Evolutionary conservation across 75 land plant species (phyloP).

Genomic region (Picea glauca): DNA sequence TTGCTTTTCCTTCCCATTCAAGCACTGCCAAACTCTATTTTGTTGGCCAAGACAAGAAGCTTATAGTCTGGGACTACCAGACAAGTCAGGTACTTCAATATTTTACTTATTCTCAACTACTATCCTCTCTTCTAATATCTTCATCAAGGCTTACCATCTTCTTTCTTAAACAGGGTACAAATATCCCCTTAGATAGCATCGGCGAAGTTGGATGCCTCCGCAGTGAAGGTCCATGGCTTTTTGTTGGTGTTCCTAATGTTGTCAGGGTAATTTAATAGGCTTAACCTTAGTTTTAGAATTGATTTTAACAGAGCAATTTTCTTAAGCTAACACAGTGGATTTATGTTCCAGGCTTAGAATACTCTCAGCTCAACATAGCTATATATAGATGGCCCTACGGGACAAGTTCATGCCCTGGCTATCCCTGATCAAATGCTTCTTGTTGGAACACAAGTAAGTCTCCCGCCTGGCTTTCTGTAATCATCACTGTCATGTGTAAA

Average conservation of each 20-base stretch:
- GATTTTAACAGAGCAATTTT: neutral
- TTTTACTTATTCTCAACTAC: neutral
- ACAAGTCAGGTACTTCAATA: constrained; percentile 64
- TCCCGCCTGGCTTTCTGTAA: neutral
- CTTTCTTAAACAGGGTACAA: constrained; percentile 36
- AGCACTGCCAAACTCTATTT: constrained; percentile 66
- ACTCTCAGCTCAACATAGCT: constrained; percentile 37
- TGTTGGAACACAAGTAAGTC: constrained; percentile 68
- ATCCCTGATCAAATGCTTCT: constrained; percentile 56
- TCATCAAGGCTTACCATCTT: neutral
- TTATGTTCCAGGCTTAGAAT: constrained; percentile 61
- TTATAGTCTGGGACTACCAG: constrained; percentile 86
- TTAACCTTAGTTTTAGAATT: too few relatives aligned
- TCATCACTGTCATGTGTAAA: neutral
- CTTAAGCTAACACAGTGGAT: neutral
- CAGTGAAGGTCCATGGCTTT: constrained; percentile 74
- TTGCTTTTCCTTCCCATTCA: constrained; percentile 68
- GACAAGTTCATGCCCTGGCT: constrained; percentile 70
- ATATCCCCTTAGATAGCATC: constrained; percentile 22
- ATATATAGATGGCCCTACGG: constrained; percentile 52
- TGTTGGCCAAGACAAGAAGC: constrained; percentile 78
- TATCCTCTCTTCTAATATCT: neutral
- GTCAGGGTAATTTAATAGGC: constrained; percentile 46
- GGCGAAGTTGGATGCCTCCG: constrained; percentile 71
- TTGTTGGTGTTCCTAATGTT: constrained; percentile 70